Conservation (phyloP, 306 rosid genomes). For the Quillaja saponaria region DNA sequence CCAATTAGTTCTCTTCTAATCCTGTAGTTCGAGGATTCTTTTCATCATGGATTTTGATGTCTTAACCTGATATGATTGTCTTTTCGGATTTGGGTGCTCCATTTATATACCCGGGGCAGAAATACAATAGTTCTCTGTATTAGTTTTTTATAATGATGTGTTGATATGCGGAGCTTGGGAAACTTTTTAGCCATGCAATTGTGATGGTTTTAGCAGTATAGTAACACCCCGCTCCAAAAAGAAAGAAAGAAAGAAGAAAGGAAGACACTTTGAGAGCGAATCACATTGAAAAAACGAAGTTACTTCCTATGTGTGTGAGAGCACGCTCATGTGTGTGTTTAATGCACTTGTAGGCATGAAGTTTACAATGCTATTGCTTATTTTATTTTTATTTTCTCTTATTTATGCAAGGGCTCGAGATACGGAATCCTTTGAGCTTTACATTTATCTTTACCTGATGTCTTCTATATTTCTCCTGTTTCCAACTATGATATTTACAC, state of each 20-base stretch:
- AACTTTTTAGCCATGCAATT: slow-evolving; percentile 1
- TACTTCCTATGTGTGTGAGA: too few relatives aligned
- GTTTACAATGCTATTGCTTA: too few relatives aligned
- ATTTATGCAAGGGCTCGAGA: too few relatives aligned
- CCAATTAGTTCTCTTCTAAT: neutral
- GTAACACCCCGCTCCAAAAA: too few relatives aligned
- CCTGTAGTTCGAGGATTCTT: neutral
- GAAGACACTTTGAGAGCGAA: neutral
- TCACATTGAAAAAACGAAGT: slow-evolving; percentile 9
- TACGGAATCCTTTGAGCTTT: too few relatives aligned
- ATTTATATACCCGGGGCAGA: neutral
- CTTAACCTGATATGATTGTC: neutral
- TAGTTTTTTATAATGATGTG: slow-evolving; percentile 16
- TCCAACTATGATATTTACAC: too few relatives aligned
- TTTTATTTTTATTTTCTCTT: too few relatives aligned
- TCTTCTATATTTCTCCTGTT: too few relatives aligned
- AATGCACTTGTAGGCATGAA: too few relatives aligned
- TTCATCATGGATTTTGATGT: slow-evolving; percentile 1
- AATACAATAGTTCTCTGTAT: neutral
- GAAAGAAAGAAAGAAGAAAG: too few relatives aligned
- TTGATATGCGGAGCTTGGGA: slow-evolving; percentile 13
- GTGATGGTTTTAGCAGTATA: slow-evolving; percentile 9
- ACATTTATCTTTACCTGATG: too few relatives aligned
- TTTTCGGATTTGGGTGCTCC: slow-evolving; percentile 8
- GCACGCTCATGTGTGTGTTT: too few relatives aligned